Evolutionary conservation across 176 grass and related monocot species (phyloP).

Genomic region (Bonia amplexicaulis): DNA sequence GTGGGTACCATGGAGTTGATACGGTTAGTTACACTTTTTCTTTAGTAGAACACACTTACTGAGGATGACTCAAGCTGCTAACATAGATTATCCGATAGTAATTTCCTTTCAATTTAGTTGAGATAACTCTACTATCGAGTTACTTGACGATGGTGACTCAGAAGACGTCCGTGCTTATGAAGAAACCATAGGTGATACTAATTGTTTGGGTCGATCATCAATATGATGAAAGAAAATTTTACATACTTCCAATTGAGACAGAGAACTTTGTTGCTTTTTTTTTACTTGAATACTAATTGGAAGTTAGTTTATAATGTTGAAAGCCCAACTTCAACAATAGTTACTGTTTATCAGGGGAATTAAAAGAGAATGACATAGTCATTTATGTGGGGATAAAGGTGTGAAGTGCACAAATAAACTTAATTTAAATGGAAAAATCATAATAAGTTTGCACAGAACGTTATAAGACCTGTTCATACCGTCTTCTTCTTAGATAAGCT

Average conservation of each 20-base stretch:
- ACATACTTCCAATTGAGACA: background rate
- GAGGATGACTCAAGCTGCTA: background rate
- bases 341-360: background rate
- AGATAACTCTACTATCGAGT: background rate
- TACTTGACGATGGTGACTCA: background rate
- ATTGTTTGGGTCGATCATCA: background rate
- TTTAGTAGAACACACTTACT: background rate
- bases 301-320: background rate
- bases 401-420: background rate
- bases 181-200: too few species aligned
- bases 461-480: too few species aligned
- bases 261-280: background rate
- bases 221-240: background rate
- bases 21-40: conserved; percentile 13
- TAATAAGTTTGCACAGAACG: background rate
- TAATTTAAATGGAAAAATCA: background rate
- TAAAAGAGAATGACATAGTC: background rate
- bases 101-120: background rate
- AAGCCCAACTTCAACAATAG: background rate
- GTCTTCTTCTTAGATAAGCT: too few species aligned
- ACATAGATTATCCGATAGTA: background rate
- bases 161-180: background rate
- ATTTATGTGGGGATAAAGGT: background rate
- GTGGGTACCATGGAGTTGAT: background rate
- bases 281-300: background rate